Percentiles rank a stretch among this genome's conserved stretches.
These are phyloP conservation scores for Venustampulla echinocandica DNA, from an alignment of 495 filamentous ascomycete species.

Conservation along the genomic window DNA sequence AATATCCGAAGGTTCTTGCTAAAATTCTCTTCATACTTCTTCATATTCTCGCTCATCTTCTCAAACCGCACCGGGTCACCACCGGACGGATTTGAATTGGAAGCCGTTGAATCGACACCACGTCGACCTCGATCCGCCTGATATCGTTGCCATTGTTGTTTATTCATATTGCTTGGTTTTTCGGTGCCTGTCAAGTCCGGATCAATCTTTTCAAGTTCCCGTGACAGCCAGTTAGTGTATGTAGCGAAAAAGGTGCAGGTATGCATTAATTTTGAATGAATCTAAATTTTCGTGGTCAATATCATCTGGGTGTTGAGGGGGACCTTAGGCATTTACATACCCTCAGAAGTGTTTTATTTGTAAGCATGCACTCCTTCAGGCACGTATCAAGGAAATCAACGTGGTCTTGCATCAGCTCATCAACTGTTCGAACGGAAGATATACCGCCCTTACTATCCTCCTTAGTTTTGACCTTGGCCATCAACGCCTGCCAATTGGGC, in stretches of 20 bases:
- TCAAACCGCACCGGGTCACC: slow-evolving; percentile 43
- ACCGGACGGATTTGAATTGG: slow-evolving; percentile 25
- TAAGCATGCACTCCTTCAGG: slow-evolving; percentile 97
- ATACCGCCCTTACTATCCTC: slow-evolving; percentile 32
- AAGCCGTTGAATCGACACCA: slow-evolving; percentile 25
- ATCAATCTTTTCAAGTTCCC: slow-evolving; percentile 69
- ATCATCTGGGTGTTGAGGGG: not conserved
- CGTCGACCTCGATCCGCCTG: slow-evolving; percentile 27
- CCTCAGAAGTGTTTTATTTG: slow-evolving; percentile 84
- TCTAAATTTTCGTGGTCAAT: slow-evolving; percentile 40
- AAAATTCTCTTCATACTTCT: slow-evolving; percentile 88
- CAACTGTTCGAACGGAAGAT: slow-evolving; percentile 60
- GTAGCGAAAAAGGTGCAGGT: slow-evolving; percentile 88
- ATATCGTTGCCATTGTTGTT: slow-evolving; percentile 43
- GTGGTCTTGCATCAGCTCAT: slow-evolving; percentile 98
- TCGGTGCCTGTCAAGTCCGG: slow-evolving; percentile 53
- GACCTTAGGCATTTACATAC: slow-evolving; percentile 48
- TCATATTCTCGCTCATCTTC: slow-evolving; percentile 75
- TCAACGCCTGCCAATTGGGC: slow-evolving; percentile 90
- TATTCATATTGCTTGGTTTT: slow-evolving; percentile 43
- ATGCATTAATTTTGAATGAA: slow-evolving; percentile 89
- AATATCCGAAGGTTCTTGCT: slow-evolving; percentile 82
- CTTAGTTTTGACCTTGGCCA: slow-evolving; percentile 64
- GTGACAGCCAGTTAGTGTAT: slow-evolving; percentile 71
- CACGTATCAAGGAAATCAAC: slow-evolving; percentile 97